phyloP scores from a whole-genome alignment of 768 basidiomycete genomes.

The Collybia sp. region DNA sequence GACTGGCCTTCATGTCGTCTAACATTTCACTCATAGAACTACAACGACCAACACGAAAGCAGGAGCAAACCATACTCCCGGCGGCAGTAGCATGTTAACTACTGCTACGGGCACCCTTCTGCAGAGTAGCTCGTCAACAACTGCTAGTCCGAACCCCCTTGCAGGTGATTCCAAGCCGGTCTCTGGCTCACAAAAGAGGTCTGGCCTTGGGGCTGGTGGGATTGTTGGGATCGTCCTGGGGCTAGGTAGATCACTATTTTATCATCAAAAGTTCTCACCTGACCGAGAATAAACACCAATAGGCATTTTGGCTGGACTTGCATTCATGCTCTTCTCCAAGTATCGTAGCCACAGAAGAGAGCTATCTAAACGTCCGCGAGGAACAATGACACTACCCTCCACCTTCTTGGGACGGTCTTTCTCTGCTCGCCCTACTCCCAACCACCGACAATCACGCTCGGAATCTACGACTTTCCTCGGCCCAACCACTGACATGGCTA shows the following conservation, averaged over 20 bases:
- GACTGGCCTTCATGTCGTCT: neutral
- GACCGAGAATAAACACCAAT: neutral
- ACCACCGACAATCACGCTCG: neutral
- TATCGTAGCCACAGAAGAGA: conserved; percentile 6
- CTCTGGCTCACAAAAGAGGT: conserved; percentile 1
- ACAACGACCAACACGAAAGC: conserved; percentile 1
- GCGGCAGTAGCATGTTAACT: neutral
- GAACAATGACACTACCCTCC: conserved; percentile 6
- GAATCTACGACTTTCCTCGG: neutral
- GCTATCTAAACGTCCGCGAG: conserved; percentile 10
- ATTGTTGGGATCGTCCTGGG: conserved; percentile 14
- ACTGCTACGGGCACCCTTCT: neutral
- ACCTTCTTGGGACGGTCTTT: neutral
- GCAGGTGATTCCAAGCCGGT: neutral
- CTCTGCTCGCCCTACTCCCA: neutral
- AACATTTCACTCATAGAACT: neutral
- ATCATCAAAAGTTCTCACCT: neutral
- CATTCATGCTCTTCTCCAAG: conserved; percentile 9
- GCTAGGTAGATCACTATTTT: conserved; percentile 6
- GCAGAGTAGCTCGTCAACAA: neutral
- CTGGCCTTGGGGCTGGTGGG: conserved; percentile 12
- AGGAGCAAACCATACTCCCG: neutral
- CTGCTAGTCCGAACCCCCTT: neutral
- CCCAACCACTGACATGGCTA: too few relatives aligned
- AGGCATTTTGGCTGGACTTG: conserved; percentile 4